Base-by-base conservation (phyloP, 176 grass and related monocot genomes). In the Raddia distichophylla region DNA sequence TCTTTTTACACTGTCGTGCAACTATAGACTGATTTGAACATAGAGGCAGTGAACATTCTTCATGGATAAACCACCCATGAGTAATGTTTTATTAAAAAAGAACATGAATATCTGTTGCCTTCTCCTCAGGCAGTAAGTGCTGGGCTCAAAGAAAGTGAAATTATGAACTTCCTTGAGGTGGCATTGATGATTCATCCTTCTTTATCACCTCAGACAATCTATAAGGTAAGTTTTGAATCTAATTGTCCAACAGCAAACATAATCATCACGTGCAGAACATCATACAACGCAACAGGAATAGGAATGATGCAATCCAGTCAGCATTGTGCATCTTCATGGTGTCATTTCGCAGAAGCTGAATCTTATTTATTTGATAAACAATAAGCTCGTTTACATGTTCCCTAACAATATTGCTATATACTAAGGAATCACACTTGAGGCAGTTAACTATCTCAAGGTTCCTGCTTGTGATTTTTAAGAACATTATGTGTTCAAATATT, bases 131-230 rank as follows among this genome's bases (percentile, higher is more conserved):
- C 87, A 65, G 77, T 55, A 69, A 84, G 87, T 69, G 84, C 73
- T 79, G 91, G 91, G 40, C 77, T 71, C 53, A 87, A 84, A 62
- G 84, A 82, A 10, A 75, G 5, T n/a, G 91, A 90, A 82, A 87
- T 84, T 64, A 82, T 74, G 17, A 75, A 90, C 60, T 90, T 90
- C 67, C 85, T 93, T 65, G 91, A 93, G 84, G 73, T 85, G 55
- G 65, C 69, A 75, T 90, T 93, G 87, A 75, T 69, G 61, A 77
- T 22, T 32, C 16, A 60, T 74, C 89, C 84, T 47, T 22, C 60
- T 37, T 77, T 90, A 60, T 79, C 87, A 64, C 85, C 74, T 55
- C 32, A 82, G 18, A 32, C 32, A 83, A 83, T 80, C 14, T 1
- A 65, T 56, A 12, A 72, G 79, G 80, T 87, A 18, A 2, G 68